phyloP scores from a whole-genome alignment of 2,329 filamentous ascomycete genomes.

The Aspergillus phoenicis region DNA sequence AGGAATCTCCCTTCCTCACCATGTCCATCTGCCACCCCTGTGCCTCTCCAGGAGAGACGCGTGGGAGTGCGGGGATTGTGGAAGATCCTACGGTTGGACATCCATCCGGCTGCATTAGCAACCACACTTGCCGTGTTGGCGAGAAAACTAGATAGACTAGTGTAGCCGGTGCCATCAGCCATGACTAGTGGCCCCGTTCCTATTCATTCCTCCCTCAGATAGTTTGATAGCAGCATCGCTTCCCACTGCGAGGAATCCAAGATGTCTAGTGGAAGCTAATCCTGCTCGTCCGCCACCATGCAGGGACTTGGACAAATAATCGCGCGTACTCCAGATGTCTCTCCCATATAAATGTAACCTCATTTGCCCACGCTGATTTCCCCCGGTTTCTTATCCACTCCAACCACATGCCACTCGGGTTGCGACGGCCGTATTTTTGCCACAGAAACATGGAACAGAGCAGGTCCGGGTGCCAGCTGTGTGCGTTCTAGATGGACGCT shows the following conservation, averaged over 20 bases:
- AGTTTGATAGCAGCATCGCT: background rate
- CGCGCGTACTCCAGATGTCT: background rate
- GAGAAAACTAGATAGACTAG: background rate
- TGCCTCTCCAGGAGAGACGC: background rate
- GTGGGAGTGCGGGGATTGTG: background rate
- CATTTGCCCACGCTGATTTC: background rate
- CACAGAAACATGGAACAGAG: background rate
- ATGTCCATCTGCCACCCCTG: background rate
- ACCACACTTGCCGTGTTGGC: background rate
- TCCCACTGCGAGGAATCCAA: background rate
- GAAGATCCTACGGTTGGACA: background rate
- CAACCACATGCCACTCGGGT: background rate
- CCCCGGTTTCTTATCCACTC: background rate
- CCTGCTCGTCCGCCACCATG: background rate
- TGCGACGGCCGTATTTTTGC: background rate
- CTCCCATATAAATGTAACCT: background rate
- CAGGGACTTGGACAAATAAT: background rate
- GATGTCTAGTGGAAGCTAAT: too few species aligned
- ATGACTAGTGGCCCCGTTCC: background rate
- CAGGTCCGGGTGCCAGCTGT: background rate
- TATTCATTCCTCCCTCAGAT: background rate
- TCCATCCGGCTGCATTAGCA: background rate
- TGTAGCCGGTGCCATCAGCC: background rate
- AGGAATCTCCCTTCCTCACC: background rate
- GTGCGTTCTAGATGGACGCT: slow-evolving; percentile 9